phyloP scores from a whole-genome alignment of 208 protist species.

The Angomonas deanei region DNA sequence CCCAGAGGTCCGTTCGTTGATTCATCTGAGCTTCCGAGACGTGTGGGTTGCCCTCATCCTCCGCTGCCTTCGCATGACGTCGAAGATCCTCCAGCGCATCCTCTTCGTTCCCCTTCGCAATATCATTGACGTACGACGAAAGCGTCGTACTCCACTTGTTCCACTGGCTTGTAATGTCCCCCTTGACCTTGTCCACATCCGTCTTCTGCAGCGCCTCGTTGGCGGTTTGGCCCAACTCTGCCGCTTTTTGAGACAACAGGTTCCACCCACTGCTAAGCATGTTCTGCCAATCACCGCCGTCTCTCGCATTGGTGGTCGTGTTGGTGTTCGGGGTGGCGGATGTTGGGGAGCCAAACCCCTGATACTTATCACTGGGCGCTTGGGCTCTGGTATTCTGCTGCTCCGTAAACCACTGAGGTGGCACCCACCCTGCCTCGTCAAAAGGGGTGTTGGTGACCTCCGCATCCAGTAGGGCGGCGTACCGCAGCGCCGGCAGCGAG shows the following conservation, averaged over 20 bases:
- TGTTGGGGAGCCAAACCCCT: conserved; percentile 26
- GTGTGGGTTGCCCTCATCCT: conserved; percentile 5
- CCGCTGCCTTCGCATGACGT: conserved; percentile 34
- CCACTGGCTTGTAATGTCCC: conserved; percentile 47
- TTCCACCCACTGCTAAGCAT: conserved; percentile 50
- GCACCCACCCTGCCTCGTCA: conserved; percentile 61
- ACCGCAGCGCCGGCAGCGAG: conserved; percentile 71
- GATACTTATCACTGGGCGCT: neutral
- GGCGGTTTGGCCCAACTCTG: conserved; percentile 55
- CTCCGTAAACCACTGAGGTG: conserved; percentile 74
- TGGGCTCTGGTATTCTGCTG: conserved; percentile 14
- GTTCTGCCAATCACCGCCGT: conserved; percentile 45
- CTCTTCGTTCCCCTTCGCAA: conserved; percentile 12
- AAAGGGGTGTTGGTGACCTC: conserved; percentile 68
- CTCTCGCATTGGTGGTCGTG: neutral
- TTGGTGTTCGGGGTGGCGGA: conserved; percentile 18
- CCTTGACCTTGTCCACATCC: conserved; percentile 54
- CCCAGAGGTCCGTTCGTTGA: neutral
- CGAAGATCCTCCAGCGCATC: conserved; percentile 44
- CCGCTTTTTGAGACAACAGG: conserved; percentile 54
- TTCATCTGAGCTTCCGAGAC: neutral
- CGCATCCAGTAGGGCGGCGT: conserved; percentile 75
- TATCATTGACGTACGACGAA: conserved; percentile 20
- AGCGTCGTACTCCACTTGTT: conserved; percentile 33
- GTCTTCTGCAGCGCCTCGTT: conserved; percentile 42